Evolutionary conservation across 352 stramenopile species (phyloP).

Genomic region (Pythium folliculosum): DNA sequence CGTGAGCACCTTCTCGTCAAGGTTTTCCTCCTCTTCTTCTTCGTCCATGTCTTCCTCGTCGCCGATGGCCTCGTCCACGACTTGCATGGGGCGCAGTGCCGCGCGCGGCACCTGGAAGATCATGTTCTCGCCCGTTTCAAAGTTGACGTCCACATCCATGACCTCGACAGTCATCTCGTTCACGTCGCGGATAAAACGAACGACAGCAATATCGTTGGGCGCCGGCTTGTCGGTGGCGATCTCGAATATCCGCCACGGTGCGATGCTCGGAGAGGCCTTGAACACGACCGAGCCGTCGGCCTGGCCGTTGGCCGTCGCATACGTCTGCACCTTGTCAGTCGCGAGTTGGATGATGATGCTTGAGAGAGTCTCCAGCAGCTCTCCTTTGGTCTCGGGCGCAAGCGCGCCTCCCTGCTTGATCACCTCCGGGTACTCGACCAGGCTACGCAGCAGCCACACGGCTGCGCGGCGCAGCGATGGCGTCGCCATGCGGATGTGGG

Average conservation of each 20-base stretch:
- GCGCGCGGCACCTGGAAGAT: slow-evolving; percentile 68
- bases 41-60: slow-evolving; percentile 73
- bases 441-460: slow-evolving; percentile 81
- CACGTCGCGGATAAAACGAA: slow-evolving; percentile 79
- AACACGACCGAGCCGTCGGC: slow-evolving; percentile 51
- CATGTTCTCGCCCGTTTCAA: slow-evolving; percentile 85
- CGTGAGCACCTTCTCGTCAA: slow-evolving; percentile 86
- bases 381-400: slow-evolving; percentile 52
- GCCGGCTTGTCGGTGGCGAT: slow-evolving; percentile 76
- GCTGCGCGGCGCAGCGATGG: slow-evolving; percentile 71
- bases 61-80: slow-evolving; percentile 78
- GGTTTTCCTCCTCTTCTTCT: slow-evolving; percentile 68
- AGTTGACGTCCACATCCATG: slow-evolving; percentile 88
- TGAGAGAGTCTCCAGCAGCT: slow-evolving; percentile 71
- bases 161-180: slow-evolving; percentile 78
- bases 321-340: slow-evolving; percentile 70
- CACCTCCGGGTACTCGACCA: slow-evolving; percentile 83
- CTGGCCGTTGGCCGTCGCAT: slow-evolving; percentile 51
- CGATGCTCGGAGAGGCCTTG: slow-evolving; percentile 58
- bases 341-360: slow-evolving; percentile 83
- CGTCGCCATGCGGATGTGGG: slow-evolving; percentile 86
- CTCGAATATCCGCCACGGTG: slow-evolving; percentile 86
- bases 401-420: slow-evolving; percentile 57
- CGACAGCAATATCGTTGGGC: slow-evolving; percentile 83
- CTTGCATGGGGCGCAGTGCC: slow-evolving; percentile 68